Conservation (phyloP, 2,329 filamentous ascomycete genomes). For the Colletotrichum destructivum region DNA sequence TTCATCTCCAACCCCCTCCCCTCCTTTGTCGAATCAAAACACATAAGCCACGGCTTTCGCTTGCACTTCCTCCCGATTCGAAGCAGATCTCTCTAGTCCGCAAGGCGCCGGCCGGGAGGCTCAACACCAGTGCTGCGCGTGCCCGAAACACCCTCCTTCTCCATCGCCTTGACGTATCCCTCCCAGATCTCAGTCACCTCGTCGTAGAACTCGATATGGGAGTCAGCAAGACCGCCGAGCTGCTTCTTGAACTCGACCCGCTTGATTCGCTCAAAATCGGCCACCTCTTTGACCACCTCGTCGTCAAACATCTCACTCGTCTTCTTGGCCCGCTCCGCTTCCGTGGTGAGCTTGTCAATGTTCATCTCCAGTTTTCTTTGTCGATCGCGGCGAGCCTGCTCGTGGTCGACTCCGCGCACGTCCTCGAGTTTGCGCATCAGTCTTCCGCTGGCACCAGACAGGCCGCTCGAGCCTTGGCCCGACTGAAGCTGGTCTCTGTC, state of each 20-base stretch:
- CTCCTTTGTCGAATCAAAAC: background rate
- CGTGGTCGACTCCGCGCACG: constrained; percentile 95
- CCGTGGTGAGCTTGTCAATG: constrained; percentile 90
- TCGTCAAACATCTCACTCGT: constrained; percentile 95
- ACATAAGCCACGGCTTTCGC: constrained; percentile 7
- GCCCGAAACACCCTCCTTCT: constrained; percentile 69
- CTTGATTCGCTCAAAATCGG: constrained; percentile 97
- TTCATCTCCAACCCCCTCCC: background rate
- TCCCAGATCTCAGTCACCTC: constrained; percentile 89
- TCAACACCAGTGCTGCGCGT: constrained; percentile 35
- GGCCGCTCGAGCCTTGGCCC: constrained; percentile 67
- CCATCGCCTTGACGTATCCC: constrained; percentile 89
- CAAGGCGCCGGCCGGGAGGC: constrained; percentile 38
- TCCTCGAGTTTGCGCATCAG: constrained; percentile 96
- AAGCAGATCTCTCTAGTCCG: constrained; percentile 17
- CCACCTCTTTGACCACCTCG: constrained; percentile 92
- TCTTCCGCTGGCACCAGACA: constrained; percentile 87
- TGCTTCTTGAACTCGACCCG: constrained; percentile 91
- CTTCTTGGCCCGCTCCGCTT: constrained; percentile 89
- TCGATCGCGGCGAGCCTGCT: constrained; percentile 88
- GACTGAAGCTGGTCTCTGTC: constrained; percentile 86
- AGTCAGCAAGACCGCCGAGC: constrained; percentile 85
- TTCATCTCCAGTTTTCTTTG: constrained; percentile 91
- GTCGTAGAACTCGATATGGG: constrained; percentile 90
- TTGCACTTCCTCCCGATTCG: background rate